phyloP scores from a whole-genome alignment of 192 early-diverging fungal species.

The Lunasporangiospora selenospora region DNA sequence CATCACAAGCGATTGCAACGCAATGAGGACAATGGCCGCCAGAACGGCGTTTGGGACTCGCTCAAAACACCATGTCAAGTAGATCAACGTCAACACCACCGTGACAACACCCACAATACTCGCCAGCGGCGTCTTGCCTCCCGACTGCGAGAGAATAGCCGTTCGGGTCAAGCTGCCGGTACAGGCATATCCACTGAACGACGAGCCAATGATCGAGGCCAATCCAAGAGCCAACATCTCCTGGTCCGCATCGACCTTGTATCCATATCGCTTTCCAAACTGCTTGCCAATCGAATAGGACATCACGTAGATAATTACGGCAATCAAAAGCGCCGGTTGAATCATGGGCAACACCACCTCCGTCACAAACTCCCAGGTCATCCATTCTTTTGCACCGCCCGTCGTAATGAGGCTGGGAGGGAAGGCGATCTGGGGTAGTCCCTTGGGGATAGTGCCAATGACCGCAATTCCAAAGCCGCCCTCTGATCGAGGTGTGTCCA shows the following conservation, averaged over 20 bases:
- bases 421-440: constrained; percentile 29
- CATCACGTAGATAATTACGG: constrained; percentile 46
- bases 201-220: constrained; percentile 40
- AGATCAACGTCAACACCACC: constrained; percentile 77
- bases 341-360: constrained; percentile 29
- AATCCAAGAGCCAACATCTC: constrained; percentile 49
- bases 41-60: constrained; percentile 81
- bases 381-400: constrained; percentile 32
- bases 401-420: constrained; percentile 35
- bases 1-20: constrained; percentile 42
- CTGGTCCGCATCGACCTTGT: constrained; percentile 47
- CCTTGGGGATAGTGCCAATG: constrained; percentile 45
- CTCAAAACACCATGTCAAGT: constrained; percentile 81
- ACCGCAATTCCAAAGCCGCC: constrained; percentile 39
- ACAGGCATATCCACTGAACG: constrained; percentile 48
- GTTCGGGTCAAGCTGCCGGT: constrained; percentile 60
- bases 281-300: constrained; percentile 48
- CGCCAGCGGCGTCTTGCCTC: constrained; percentile 79
- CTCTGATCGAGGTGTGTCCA: constrained; percentile 33
- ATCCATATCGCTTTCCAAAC: constrained; percentile 45
- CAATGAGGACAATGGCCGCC: constrained; percentile 79
- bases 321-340: constrained; percentile 42
- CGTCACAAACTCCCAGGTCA: constrained; percentile 21
- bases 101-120: constrained; percentile 76
- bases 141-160: constrained; percentile 85